phyloP scores from a whole-genome alignment of 2,329 filamentous ascomycete genomes.

The Paraconiothyrium sp. region DNA sequence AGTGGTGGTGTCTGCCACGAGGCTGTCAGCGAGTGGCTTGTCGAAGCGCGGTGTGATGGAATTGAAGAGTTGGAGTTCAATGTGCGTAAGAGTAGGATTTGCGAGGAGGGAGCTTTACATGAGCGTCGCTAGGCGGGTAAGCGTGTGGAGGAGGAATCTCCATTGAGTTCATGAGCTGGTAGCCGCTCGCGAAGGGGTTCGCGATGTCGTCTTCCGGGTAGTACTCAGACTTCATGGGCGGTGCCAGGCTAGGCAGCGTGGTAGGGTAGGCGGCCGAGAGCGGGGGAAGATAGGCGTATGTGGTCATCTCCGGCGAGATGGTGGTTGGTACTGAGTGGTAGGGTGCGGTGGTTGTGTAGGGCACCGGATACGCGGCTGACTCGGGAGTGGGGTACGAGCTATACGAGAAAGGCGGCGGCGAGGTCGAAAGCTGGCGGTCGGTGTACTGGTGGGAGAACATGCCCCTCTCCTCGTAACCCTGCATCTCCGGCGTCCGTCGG shows the following conservation, averaged over 20 bases:
- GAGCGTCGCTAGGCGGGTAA: slow-evolving; percentile 75
- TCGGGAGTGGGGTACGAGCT: slow-evolving; percentile 74
- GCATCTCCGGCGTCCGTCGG: slow-evolving; percentile 49
- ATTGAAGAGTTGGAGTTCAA: slow-evolving; percentile 39
- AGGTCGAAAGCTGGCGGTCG: slow-evolving; percentile 74
- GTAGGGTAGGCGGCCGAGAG: slow-evolving; percentile 58
- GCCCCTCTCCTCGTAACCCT: slow-evolving; percentile 66
- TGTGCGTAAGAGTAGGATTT: slow-evolving; percentile 48
- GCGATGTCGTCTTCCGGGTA: slow-evolving; percentile 66
- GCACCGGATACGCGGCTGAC: slow-evolving; percentile 66
- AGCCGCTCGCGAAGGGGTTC: slow-evolving; percentile 73
- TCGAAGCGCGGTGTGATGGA: slow-evolving; percentile 32
- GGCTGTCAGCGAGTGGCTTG: slow-evolving; percentile 49
- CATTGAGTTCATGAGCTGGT: slow-evolving; percentile 67
- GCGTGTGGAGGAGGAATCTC: slow-evolving; percentile 69
- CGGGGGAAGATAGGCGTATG: slow-evolving; percentile 66
- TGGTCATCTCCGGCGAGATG: slow-evolving; percentile 50
- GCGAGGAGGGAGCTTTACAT: slow-evolving; percentile 71
- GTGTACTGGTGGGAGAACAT: slow-evolving; percentile 74
- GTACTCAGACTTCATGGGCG: slow-evolving; percentile 73
- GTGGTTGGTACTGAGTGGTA: slow-evolving; percentile 52
- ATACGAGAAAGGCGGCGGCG: slow-evolving; percentile 75
- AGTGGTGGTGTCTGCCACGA: slow-evolving; percentile 75
- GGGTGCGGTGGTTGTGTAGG: slow-evolving; percentile 59
- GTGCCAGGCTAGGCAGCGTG: slow-evolving; percentile 69